Evolutionary conservation across 169 alveolate species (phyloP), one percentile per base, ranked within the genome.

Genomic region (Cyclospora cayetanensis): DNA sequence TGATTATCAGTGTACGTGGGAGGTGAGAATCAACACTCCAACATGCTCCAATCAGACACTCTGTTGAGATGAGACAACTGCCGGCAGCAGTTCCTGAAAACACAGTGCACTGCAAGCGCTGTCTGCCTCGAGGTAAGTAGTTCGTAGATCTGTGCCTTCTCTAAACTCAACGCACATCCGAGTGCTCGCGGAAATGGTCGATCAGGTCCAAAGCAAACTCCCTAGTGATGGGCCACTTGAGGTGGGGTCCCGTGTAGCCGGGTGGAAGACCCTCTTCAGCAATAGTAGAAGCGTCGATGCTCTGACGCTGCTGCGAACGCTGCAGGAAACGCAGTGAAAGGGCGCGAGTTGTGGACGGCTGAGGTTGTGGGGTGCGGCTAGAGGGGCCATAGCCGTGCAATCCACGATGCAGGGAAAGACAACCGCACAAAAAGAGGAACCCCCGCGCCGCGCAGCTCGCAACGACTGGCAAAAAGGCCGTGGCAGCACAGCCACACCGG

Each of bases 171-270:
- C 63, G 9, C 27, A 89, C 93, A 31, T 89, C 90, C 41, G 93
- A 74, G 25, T 89, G 12, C 63, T 90, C 93, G 18, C 93, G 66
- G 80, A 53, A 90, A 65, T 90, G 85, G 42, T 90, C 91, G 0
- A 90, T 31, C 52, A 90, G 65, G 63, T 76, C 90, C 12, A 90
- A 65, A 4, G 90, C 92, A 66, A 76, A 90, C 77, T 76, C 80
- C 25, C 91, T 35, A 0, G 90, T 90, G 77, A 90, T 53, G 3
- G 93, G 93, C 93, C 93, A 90, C 37, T 39, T 76, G 46, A 90
- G 41, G 18, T 76, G 66, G 20, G 93, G 93, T 27, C 93, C 93
- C 42, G 72, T 37, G 72, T 90, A 90, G 50, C 72, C 91, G 25
- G 70, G 68, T 27, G 91, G 91, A 27, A 84, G 11, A 1, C 68